Base-by-base conservation (phyloP, 345 rosid species). In the Arabidopsis thaliana region DNA sequence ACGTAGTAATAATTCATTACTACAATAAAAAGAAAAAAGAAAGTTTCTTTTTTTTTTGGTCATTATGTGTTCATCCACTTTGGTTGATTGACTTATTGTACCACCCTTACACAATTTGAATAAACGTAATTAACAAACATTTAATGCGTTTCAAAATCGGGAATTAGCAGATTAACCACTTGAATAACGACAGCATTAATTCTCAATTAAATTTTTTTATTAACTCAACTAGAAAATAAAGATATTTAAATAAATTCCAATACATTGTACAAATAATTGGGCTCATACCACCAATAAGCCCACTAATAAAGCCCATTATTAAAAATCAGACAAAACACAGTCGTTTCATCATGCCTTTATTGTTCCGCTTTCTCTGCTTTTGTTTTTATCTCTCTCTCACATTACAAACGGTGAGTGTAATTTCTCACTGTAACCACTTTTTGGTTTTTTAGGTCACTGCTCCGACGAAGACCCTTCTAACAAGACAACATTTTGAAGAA, bases 351-450 rank as follows among this genome's bases (percentile, higher is more conserved):
- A 0, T 1, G 1, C 8, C 25, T 34, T 33, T 9, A 25, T 33
- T 23, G 49, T 75, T 60, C 20, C 49, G n/a, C 65, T 28, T 33
- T 51, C 41, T 25, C 51, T 50, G 33, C 7, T 28, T 59, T 32
- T 12, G 25, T 59, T 4, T 34, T 30, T 16, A 16, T 74, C 12
- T 66, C 69, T 68, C 80, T 70, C 71, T 33, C 77, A 41, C 77
- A 44, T 52, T 69, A 53, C 70, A 67, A 48, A 57, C 72, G 65
- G 76, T 71, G 80, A 59, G 80, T 59, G 72, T 75, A 16, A 55
- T 14, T 78, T 59, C 63, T 65, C 38, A 59, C 77, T 71, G 67
- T 71, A 57, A 78, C 81, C 49, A 66, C 77, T 65, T 71, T 71
- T 65, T 24, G 9, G 10, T 38, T 34, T 64, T 48, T 68, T 58